Evolutionary conservation across 2,329 filamentous ascomycete species (phyloP), one percentile per base, ranked within the genome.

Genomic region (Penicillium sumatraense): DNA sequence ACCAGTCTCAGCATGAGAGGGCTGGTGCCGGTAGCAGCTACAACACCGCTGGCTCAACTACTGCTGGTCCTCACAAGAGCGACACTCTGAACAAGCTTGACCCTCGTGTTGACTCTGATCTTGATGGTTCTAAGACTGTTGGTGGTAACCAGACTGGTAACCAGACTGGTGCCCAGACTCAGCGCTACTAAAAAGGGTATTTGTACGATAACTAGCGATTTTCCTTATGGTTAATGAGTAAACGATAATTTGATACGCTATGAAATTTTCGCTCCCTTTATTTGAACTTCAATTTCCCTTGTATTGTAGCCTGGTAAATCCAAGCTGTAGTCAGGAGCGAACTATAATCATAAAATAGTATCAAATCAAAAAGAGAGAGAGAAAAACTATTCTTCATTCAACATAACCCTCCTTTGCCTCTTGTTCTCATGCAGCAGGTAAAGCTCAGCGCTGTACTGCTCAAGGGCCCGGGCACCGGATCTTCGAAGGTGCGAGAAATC

Each of bases 51-150:
- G 18, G 35, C n/a, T 21, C 51, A 16, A 47, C 31, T 20, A 61
- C 59, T 35, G 57, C 49, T 18, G 61, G 61, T 40, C 59, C 61
- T 8, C 61, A 63, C 42, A 49, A 54, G 21, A 61, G 57, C 40
- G 54, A 58, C 24, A 10, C 44, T 8, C 53, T 42, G 13, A 62
- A 62, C 56, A 62, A 62, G 60, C 21, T 62, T 5, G 60, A 62
- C 27, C 60, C 60, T 11, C 61, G 61, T 26, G 59, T 63, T n/a
- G 61, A 63, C 51, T 63, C 61, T n/a, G 59, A 63, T 21, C 55
- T 50, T 18, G 59, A 60, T 45, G 57, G 55, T 3, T 58, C 59
- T 10, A 56, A 54, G 40, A 60, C 56, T 21, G n/a, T 58, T 50
- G 59, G 57, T 10, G 26, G 31, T 6, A 21, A 46, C 26, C 14